Evolutionary conservation across 768 basidiomycete species (phyloP).

Genomic region (Rhizopogon sp.): DNA sequence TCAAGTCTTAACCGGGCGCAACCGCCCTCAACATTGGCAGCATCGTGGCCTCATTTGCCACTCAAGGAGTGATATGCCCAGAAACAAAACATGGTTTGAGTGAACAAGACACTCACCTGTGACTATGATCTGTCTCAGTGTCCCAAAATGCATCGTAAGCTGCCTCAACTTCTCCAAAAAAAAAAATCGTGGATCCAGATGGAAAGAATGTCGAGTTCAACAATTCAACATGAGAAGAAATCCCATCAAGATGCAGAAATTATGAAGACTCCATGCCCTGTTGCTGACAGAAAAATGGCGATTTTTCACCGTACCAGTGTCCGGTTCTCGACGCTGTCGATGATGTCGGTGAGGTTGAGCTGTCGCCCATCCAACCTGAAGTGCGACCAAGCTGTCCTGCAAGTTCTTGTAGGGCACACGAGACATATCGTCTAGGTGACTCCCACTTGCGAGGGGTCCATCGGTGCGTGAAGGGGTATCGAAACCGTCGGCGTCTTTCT

Average conservation of each 20-base stretch:
- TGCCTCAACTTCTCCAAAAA: neutral
- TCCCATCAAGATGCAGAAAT: slow-evolving; percentile 19
- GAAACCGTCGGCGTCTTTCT: slow-evolving; percentile 2
- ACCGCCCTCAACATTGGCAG: slow-evolving; percentile 2
- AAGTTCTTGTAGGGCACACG: slow-evolving; percentile 15
- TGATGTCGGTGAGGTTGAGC: slow-evolving; percentile 6
- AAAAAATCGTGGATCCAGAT: slow-evolving; percentile 2
- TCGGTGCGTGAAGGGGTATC: slow-evolving; percentile 9
- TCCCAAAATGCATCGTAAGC: neutral
- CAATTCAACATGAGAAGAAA: slow-evolving; percentile 8
- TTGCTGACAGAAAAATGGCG: slow-evolving; percentile 15
- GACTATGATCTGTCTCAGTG: slow-evolving; percentile 11
- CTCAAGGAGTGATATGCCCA: slow-evolving; percentile 12
- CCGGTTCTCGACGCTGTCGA: slow-evolving; percentile 5
- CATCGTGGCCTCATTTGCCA: neutral
- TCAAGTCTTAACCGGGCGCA: slow-evolving; percentile 4
- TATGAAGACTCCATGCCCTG: slow-evolving; percentile 15
- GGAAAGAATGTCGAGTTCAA: slow-evolving; percentile 5
- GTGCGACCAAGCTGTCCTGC: neutral
- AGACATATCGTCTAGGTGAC: neutral
- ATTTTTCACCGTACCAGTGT: slow-evolving; percentile 23
- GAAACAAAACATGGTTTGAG: slow-evolving; percentile 15
- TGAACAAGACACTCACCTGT: slow-evolving; percentile 26
- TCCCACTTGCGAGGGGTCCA: slow-evolving; percentile 9
- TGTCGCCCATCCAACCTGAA: neutral